Conservation (phyloP, 768 basidiomycete genomes). For the Tubosaeta sp. region DNA sequence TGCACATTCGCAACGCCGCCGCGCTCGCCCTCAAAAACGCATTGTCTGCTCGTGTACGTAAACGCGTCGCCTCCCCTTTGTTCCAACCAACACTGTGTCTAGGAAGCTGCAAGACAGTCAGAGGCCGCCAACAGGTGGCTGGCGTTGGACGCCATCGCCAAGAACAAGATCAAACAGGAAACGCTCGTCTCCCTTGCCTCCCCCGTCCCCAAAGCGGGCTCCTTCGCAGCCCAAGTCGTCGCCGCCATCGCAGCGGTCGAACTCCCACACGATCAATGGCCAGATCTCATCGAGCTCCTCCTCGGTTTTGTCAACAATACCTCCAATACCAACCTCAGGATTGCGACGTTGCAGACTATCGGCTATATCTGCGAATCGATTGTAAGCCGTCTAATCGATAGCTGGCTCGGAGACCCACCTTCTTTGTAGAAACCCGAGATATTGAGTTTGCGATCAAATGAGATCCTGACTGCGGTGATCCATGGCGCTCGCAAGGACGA, state of each 20-base stretch:
- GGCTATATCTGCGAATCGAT: conserved; percentile 97
- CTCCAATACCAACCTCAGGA: conserved; percentile 66
- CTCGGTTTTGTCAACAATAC: conserved; percentile 82
- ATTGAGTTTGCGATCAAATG: conserved; percentile 83
- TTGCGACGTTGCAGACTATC: conserved; percentile 90
- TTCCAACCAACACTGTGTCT: conserved; percentile 17
- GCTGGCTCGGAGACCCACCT: conserved; percentile 5
- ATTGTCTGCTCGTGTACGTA: conserved; percentile 79
- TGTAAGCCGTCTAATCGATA: conserved; percentile 49
- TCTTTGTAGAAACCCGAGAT: conserved; percentile 82
- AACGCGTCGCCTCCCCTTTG: conserved; percentile 18
- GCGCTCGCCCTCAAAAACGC: conserved; percentile 97
- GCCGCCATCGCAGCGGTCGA: conserved; percentile 93
- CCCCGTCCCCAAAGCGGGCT: conserved; percentile 63
- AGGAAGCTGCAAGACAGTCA: conserved; percentile 74
- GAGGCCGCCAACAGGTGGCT: conserved; percentile 83
- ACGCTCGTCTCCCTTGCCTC: conserved; percentile 81
- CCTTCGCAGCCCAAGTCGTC: conserved; percentile 89
- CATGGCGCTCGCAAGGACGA: conserved; percentile 98
- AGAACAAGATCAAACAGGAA: conserved; percentile 83
- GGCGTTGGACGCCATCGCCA: conserved; percentile 59
- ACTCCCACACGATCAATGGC: conserved; percentile 84
- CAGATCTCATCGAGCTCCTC: conserved; percentile 81
- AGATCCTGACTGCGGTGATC: conserved; percentile 97
- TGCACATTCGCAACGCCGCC: conserved; percentile 90